Conservation (phyloP, 169 alveolate genomes). For the Plasmodium ovale region DNA sequence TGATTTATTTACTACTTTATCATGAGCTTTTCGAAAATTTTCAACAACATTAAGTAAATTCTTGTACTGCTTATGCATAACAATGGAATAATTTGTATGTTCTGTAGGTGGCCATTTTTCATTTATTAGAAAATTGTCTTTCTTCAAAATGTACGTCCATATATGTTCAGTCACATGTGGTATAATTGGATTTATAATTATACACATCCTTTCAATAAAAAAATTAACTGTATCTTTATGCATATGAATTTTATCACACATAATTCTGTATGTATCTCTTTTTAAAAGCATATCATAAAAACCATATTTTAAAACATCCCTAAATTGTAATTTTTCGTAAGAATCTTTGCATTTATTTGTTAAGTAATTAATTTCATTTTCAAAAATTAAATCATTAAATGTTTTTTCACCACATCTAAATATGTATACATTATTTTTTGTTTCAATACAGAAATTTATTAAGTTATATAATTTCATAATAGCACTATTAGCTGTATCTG, state of each 20-base stretch:
- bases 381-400: constrained; percentile 85
- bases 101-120: constrained; percentile 89
- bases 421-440: constrained; percentile 79
- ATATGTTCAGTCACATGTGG: constrained; percentile 94
- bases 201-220: constrained; percentile 86
- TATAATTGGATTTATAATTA: constrained; percentile 89
- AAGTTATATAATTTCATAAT: constrained; percentile 86
- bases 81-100: constrained; percentile 80
- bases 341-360: constrained; percentile 85
- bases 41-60: constrained; percentile 69
- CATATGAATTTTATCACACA: constrained; percentile 74
- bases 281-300: constrained; percentile 86
- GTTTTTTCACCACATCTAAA: constrained; percentile 77
- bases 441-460: constrained; percentile 81
- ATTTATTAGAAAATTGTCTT: constrained; percentile 79
- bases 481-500: constrained; percentile 90
- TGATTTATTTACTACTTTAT: constrained; percentile 44
- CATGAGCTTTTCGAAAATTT: constrained; percentile 68
- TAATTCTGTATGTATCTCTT: constrained; percentile 47
- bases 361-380: constrained; percentile 88
- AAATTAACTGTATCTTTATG: constrained; percentile 59
- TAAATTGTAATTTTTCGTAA: constrained; percentile 84
- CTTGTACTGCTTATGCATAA: constrained; percentile 78
- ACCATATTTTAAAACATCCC: constrained; percentile 91
- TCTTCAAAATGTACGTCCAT: constrained; percentile 89